Evolutionary conservation across 257 asterid species (phyloP).

Genomic region (Solanum etuberosum): DNA sequence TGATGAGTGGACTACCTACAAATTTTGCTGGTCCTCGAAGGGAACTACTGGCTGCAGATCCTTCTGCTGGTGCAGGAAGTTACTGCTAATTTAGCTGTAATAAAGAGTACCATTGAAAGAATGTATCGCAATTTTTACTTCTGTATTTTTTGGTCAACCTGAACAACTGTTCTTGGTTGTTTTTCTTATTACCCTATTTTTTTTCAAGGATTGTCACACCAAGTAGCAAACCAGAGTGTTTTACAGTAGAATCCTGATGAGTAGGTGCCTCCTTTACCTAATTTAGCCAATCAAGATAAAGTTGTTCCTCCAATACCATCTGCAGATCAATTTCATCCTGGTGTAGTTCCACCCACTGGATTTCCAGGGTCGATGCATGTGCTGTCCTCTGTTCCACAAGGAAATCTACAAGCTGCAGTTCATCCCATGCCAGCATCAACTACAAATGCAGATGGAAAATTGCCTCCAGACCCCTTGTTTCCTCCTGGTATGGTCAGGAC

Average conservation of each 20-base stretch:
- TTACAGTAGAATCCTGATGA: constrained; percentile 52
- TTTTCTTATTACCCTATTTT: neutral
- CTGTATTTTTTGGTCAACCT: neutral
- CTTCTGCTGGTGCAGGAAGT: constrained; percentile 43
- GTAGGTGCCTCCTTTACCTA: constrained; percentile 18
- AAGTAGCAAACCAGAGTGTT: constrained; percentile 24
- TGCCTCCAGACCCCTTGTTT: constrained; percentile 73
- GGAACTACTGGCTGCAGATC: constrained; percentile 38
- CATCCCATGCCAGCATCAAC: constrained; percentile 14
- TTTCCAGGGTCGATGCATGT: constrained; percentile 31
- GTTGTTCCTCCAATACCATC: constrained; percentile 40
- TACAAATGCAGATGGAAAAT: constrained; percentile 45
- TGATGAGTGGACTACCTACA: constrained; percentile 46
- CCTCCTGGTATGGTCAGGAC: constrained; percentile 97
- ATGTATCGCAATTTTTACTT: neutral
- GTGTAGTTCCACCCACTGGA: constrained; percentile 35
- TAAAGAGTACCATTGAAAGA: neutral
- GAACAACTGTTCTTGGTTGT: neutral
- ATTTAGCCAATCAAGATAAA: constrained; percentile 41
- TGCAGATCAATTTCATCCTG: constrained; percentile 51
- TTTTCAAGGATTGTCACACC: constrained; percentile 1
- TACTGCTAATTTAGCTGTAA: neutral
- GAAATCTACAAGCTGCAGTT: constrained; percentile 35
- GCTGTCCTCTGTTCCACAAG: constrained; percentile 39
- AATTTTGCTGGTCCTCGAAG: constrained; percentile 29